Evolutionary conservation across 1,284 basidiomycete species (phyloP), one percentile per base, ranked within the genome.

Genomic region (Ceratobasidium theobromae): DNA sequence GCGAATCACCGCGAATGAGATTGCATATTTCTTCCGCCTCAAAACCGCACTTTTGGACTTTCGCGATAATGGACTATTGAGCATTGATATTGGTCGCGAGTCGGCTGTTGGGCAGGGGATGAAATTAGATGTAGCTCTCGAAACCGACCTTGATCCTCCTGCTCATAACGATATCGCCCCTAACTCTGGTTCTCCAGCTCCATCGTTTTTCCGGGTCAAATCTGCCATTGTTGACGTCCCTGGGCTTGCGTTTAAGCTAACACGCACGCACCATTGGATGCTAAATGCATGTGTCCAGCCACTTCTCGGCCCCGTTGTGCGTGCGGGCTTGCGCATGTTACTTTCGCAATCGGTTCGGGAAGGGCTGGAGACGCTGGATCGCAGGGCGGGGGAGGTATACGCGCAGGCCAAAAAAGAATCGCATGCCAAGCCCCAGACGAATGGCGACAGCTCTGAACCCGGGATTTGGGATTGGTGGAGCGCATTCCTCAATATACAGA

Each of bases 201-300:
- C 57, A 12, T 74, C 76, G 6, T 72, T 80, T 1, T 82, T 82
- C 76, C 69, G 69, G n/a, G 78, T 82, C 23, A 58, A 75, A 30
- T 74, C 77, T 62, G 78, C 81, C 8, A 70, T 73, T 30, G 74
- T 77, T 0, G 70, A 74, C 18, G 53, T 81, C 32, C 76, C 76
- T 1, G 79, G 79, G 0, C 73, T 82, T 6, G 69, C 69, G 9
- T 75, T 83, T 65, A 70, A 70, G 33, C 73, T 83, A 65, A 72
- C 76, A 23, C 69, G 77, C 49, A 81, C 78, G 67, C 75, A 75
- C 57, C 82, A 84, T 66, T 82, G 79, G 79, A 74, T 83, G 46
- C 66, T 83, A 33, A 83, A 83, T 71, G 78, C 76, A 40, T 64
- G 79, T n/a, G 62, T 81, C 8, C 79, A 82, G 67, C 81, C 80